A percentile compares a stretch with the other conserved stretches of the same genome.
Conservation (phyloP, 1,284 basidiomycete genomes). For the Trichosporon sp. region DNA sequence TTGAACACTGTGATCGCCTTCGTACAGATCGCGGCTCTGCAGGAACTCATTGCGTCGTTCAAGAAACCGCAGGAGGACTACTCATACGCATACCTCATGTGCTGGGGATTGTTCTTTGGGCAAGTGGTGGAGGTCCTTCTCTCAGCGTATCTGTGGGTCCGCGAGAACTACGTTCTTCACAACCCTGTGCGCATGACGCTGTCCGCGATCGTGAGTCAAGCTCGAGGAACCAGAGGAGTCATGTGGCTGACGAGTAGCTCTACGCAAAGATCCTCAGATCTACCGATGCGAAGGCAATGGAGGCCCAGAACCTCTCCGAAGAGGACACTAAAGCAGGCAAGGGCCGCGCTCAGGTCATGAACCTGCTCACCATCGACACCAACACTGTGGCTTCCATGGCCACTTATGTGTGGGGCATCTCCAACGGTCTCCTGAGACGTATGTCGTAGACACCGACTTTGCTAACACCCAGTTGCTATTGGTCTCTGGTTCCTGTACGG, state of each 20-base stretch:
- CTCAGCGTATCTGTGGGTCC: slow-evolving; percentile 27
- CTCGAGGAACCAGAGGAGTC: too few relatives aligned
- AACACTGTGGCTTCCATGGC: slow-evolving; percentile 33
- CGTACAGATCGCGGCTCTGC: slow-evolving; percentile 33
- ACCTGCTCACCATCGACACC: slow-evolving; percentile 43
- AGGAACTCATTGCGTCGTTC: slow-evolving; percentile 40
- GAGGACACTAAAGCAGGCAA: slow-evolving; percentile 25
- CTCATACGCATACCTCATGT: slow-evolving; percentile 43
- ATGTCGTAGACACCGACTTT: slow-evolving; percentile 10
- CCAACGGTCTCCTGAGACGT: slow-evolving; percentile 38
- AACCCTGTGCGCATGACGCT: slow-evolving; percentile 39
- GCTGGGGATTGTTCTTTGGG: slow-evolving; percentile 40
- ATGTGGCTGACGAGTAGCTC: slow-evolving; percentile 24
- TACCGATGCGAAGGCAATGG: slow-evolving; percentile 40
- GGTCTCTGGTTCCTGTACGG: slow-evolving; percentile 36
- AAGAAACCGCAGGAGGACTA: slow-evolving; percentile 24
- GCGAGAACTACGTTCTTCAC: slow-evolving; percentile 43
- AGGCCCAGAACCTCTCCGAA: slow-evolving; percentile 34
- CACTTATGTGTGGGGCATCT: slow-evolving; percentile 31
- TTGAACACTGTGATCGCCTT: slow-evolving; percentile 30
- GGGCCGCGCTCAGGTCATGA: slow-evolving; percentile 43
- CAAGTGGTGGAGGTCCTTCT: slow-evolving; percentile 32
- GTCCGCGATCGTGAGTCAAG: slow-evolving; percentile 29
- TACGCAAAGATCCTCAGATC: slow-evolving; percentile 43
- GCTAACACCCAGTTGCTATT: slow-evolving; percentile 29